A percentile compares a stretch with the other conserved stretches of the same genome.
Evolutionary conservation across 2,329 filamentous ascomycete species (phyloP).

Genomic region (Colletotrichum magnum): DNA sequence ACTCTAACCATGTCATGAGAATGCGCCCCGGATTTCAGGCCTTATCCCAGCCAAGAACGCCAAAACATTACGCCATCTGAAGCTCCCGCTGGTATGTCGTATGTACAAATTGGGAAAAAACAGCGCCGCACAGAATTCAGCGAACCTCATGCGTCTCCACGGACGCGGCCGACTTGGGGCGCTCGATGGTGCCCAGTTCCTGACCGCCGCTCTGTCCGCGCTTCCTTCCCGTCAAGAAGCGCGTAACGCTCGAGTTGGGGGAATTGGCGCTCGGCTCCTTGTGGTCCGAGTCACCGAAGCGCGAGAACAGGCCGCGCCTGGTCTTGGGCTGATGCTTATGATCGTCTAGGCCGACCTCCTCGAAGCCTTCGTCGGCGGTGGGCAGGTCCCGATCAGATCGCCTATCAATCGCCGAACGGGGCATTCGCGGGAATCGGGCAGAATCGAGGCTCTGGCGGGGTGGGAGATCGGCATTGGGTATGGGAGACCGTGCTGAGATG

Average conservation of each 20-base stretch:
- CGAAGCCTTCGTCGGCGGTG: conserved; percentile 84
- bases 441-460: conserved; percentile 87
- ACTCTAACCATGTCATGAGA: conserved; percentile 36
- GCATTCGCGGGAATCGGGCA: conserved; percentile 72
- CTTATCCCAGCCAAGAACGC: conserved; percentile 25
- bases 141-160: conserved; percentile 44
- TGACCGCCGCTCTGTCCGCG: conserved; percentile 78
- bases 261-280: conserved; percentile 50
- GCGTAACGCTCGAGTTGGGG: conserved; percentile 57
- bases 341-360: conserved; percentile 92
- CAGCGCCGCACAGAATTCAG: conserved; percentile 17
- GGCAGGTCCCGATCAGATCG: conserved; percentile 71
- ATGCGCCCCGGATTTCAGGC: conserved; percentile 26
- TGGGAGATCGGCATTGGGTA: conserved; percentile 71
- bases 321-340: conserved; percentile 60
- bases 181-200: conserved; percentile 77
- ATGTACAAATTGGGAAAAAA: conserved; percentile 19
- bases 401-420: conserved; percentile 72
- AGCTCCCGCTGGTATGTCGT: neutral
- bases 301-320: conserved; percentile 82
- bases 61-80: conserved; percentile 27
- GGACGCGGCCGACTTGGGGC: conserved; percentile 48
- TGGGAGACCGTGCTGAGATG: conserved; percentile 88
- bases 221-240: conserved; percentile 81
- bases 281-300: conserved; percentile 76